These are phyloP conservation scores for Claviceps sp. DNA, from an alignment of 2,329 filamentous ascomycete genomes.

Conservation along the genomic window DNA sequence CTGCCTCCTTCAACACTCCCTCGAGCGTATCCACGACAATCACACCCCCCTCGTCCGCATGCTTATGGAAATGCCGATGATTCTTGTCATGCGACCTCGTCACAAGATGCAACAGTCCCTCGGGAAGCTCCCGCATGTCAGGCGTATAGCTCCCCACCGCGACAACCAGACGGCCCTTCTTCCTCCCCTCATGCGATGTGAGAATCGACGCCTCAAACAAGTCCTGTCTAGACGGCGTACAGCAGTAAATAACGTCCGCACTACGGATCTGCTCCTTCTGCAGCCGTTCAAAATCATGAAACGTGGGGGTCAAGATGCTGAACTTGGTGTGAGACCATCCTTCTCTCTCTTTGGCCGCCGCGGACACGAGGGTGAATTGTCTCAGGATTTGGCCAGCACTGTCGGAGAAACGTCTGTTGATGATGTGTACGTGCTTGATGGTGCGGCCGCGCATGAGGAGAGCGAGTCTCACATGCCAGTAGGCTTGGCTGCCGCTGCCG, in stretches of 20 bases:
- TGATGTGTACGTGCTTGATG: constrained; percentile 68
- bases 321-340: constrained; percentile 58
- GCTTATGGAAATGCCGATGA: constrained; percentile 51
- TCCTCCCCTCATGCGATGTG: constrained; percentile 55
- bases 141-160: constrained; percentile 57
- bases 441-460: constrained; percentile 58
- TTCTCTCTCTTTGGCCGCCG: constrained; percentile 35
- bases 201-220: constrained; percentile 64
- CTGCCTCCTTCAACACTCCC: constrained; percentile 68
- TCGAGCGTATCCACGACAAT: constrained; percentile 66
- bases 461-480: constrained; percentile 84
- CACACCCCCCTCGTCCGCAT: constrained; percentile 49
- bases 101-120: constrained; percentile 57
- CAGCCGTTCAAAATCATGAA: constrained; percentile 53
- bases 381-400: constrained; percentile 38
- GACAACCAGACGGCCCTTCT: constrained; percentile 58
- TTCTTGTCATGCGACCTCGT: constrained; percentile 29
- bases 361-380: constrained; percentile 30
- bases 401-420: constrained; percentile 59
- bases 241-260: constrained; percentile 78
- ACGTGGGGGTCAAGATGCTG: constrained; percentile 52
- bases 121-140: constrained; percentile 72
- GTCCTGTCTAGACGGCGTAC: constrained; percentile 60
- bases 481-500: constrained; percentile 79
- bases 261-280: constrained; percentile 57